Percentiles rank a stretch among this genome's conserved stretches.
Evolutionary conservation across 2,329 filamentous ascomycete genomes (phyloP).

Genomic region (Cordyceps sp.): DNA sequence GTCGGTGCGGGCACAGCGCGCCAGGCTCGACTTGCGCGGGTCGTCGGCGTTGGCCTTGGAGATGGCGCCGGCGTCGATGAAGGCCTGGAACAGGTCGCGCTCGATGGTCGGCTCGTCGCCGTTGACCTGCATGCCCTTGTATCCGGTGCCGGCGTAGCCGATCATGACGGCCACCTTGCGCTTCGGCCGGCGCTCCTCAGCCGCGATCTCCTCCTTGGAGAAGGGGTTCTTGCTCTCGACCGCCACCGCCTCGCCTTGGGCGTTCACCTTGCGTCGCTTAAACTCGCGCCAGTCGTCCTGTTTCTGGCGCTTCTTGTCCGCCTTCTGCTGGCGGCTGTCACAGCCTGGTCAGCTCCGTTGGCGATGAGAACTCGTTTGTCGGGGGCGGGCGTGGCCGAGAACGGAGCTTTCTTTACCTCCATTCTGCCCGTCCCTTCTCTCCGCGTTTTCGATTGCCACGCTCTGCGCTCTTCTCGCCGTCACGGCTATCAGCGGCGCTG

Average conservation of each 20-base stretch:
- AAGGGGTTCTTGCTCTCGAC: slow-evolving; percentile 28
- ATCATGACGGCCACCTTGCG: slow-evolving; percentile 92
- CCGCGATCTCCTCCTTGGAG: slow-evolving; percentile 66
- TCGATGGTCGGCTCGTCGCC: slow-evolving; percentile 81
- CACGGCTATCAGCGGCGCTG: not conserved
- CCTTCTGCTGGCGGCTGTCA: slow-evolving; percentile 14
- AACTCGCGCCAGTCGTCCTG: slow-evolving; percentile 22
- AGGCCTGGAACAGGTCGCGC: slow-evolving; percentile 82
- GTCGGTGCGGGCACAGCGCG: slow-evolving; percentile 88
- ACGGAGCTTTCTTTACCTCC: slow-evolving; percentile 6
- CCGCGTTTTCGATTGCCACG: slow-evolving; percentile 5
- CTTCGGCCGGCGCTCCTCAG: slow-evolving; percentile 78
- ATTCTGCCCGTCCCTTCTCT: slow-evolving; percentile 12
- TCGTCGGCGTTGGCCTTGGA: slow-evolving; percentile 95
- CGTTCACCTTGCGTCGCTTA: slow-evolving; percentile 23
- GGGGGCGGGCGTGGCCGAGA: no score
- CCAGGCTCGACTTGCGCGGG: slow-evolving; percentile 87
- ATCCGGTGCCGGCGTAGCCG: slow-evolving; percentile 90
- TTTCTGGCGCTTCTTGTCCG: slow-evolving; percentile 21
- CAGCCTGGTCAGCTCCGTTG: slow-evolving; percentile 17
- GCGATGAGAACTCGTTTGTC: no score
- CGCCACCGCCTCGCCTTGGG: slow-evolving; percentile 15
- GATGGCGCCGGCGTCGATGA: slow-evolving; percentile 81
- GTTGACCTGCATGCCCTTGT: slow-evolving; percentile 92
- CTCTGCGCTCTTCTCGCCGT: not conserved